Base-by-base conservation (phyloP, 805 yeast genomes). In the Candida dendrica region DNA sequence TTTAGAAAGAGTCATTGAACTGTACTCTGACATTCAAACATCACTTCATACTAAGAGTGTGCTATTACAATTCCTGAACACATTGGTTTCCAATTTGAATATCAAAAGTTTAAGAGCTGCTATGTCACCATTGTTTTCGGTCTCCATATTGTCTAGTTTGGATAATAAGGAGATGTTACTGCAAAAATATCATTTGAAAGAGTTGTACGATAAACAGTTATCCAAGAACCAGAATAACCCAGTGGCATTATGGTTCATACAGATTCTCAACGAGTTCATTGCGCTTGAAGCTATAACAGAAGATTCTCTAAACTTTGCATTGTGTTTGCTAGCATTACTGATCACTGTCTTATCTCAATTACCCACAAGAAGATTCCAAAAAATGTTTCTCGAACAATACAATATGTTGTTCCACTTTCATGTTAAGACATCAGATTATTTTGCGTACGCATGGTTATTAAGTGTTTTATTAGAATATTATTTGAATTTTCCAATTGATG, bases 401-500 rank as follows among this genome's bases (percentile, higher is more conserved):
- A 52, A 55, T 34, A 48, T 64, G 16, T 13, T 52, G 4, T 46
- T 56, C 2, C 37, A 36, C 46, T 36, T 34, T 32, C 1, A 22
- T 17, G 8, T 26, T 15, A 22, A 34, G 20, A 18, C 27, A 7
- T 10, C n/a, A 11, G 37, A 37, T 18, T 24, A 29, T 31, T 32
- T 7, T 24, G 11, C 18, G 27, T 38, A 7, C 33, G 30, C 15
- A 1, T 34, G 26, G 37, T 3, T 42, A 11, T 2, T 51, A 16
- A 36, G 35, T 2, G 34, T 53, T 1, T 41, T n/a, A n/a, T n/a
- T 65, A 6, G 46, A 48, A 9, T 56, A 59, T 36, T 62, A 54
- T 32, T 32, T 63, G 4, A 43, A 58, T 34, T 70, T 62, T 46
- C 75, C 76, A 3, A 50, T 73, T 15, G 63, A 71, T 45, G 77